Base-by-base conservation (phyloP, 2,329 filamentous ascomycete species). In the Trichophyton mentagrophytes region DNA sequence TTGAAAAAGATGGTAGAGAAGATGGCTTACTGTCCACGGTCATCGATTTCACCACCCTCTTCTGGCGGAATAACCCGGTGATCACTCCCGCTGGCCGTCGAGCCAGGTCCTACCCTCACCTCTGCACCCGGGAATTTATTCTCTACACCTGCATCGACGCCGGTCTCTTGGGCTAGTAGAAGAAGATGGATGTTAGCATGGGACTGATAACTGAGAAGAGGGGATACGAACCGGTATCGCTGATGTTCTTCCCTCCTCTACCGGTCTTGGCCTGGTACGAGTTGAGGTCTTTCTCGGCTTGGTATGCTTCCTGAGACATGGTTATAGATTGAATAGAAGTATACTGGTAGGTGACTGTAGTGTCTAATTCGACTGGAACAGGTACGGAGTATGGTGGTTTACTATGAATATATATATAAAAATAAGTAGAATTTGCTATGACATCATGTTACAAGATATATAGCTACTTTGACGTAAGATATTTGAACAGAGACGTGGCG, bases 211-310 rank as follows among this genome's bases (percentile, higher is more conserved):
- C 11, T 25, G 13, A 25, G 25, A 38, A 49, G 44, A 17, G 46
- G 56, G 20, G 55, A 33, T 55, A 53, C n/a, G n/a, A 6, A 38
- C 25, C 65, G 68, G 17, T 72, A 77, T 74, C 69, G 20, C 74
- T 74, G 58, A 71, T 69, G 62, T 74, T 76, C 63, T 72, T 69
- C 6, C 61, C 67, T n/a, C 61, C 67, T n/a, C 71, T 72, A 59
- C 68, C 62, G 5, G 73, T 72, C 61, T 66, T 76, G 22, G 71
- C 69, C 61, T 74, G 68, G 64, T 74, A 69, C 57, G 68, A 68
- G 65, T 75, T 76, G 30, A 77, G 72, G 55, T 77, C 72, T 55
- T 67, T 67, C 67, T 77, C 71, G 9, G 74, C 72, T 46, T 70
- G 62, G 61, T 66, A 62, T 25, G 74, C 70, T 49, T 69, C 60